Conservation (phyloP, 1,284 basidiomycete species). For the Ustilago nuda region DNA sequence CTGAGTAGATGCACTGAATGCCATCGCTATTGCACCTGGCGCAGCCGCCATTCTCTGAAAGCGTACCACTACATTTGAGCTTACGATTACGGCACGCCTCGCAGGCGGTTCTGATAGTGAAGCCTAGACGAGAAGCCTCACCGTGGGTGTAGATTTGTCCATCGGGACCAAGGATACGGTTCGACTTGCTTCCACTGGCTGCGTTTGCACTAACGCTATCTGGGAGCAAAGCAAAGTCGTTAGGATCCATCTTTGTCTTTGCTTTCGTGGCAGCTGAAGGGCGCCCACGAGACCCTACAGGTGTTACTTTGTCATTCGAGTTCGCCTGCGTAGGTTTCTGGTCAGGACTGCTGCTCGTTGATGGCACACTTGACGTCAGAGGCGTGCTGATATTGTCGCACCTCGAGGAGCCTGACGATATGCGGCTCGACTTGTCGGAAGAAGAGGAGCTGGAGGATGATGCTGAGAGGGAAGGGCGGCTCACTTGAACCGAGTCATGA, state of each 20-base stretch:
- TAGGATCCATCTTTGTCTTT: conserved; percentile 22
- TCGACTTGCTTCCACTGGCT: conserved; percentile 17
- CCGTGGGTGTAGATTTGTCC: conserved; percentile 48
- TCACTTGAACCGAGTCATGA: neutral
- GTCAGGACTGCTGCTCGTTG: neutral
- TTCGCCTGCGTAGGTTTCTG: neutral
- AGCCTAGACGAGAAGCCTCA: conserved; percentile 44
- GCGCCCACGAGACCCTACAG: conserved; percentile 9
- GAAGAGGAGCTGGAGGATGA: conserved; percentile 7
- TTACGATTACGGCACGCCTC: conserved; percentile 60
- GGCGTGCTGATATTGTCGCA: neutral
- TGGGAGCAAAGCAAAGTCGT: conserved; percentile 5
- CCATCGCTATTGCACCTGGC: conserved; percentile 47
- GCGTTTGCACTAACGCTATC: conserved; percentile 3
- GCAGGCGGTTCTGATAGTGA: conserved; percentile 60
- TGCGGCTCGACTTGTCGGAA: neutral
- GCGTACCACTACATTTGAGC: conserved; percentile 57
- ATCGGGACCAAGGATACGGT: conserved; percentile 46
- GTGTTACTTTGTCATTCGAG: conserved; percentile 12
- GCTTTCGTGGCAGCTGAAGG: neutral
- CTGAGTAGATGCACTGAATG: conserved; percentile 49
- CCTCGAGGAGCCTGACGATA: conserved; percentile 18
- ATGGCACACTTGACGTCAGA: neutral
- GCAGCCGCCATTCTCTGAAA: conserved; percentile 48
- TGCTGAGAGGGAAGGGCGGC: neutral